Evolutionary conservation across 1,284 basidiomycete genomes (phyloP), one percentile per base, ranked within the genome.

Genomic region (Puccinia triticina): DNA sequence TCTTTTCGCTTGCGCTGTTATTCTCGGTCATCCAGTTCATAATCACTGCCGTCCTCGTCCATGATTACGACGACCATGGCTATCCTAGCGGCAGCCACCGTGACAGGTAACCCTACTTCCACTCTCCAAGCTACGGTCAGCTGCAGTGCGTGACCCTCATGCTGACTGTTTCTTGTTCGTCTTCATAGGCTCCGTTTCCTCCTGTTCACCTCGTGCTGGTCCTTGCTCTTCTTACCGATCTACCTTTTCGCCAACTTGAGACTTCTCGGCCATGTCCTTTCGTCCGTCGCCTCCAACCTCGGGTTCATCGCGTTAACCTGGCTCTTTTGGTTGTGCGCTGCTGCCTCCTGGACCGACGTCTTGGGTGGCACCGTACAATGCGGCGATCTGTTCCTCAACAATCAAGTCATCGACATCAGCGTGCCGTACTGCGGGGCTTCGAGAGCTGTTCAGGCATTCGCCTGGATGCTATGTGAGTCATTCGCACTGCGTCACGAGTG

Each of bases 391-490:
- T 76, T 82, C 61, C 61, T 82, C n/a, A 40, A 14, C 0, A 66
- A 82, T 43, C 43, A 29, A 50, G 48, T 74, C 2, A 46, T 76
- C 37, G 64, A 82, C 29, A 46, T 77, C 29, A 53, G 34, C 16
- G 69, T 82, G 21, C 59, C 50, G 2, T 82, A 82, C 43, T 82
- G 81, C 43, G 40, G 61, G 23, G 53, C 81, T 29, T 77, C 76
- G 50, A 67, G 53, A 34, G 81, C 81, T 7, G 73, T 71, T 40
- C 61, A 82, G 40, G 81, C 81, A 34, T 82, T 82, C 37, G 43
- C 81, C 29, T 82, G 81, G 81, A 76, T 82, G 46, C 26, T 55
- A 71, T 82, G 81, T 82, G 34, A 61, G 81, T 82, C 8, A 23
- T 55, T n/a, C 34, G 23, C 43, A 8, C 43, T 61, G 0, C 43